Percentiles rank a stretch among this genome's conserved stretches.
Evolutionary conservation across 2,329 filamentous ascomycete species (phyloP).

Genomic region (Esteya vermicola): DNA sequence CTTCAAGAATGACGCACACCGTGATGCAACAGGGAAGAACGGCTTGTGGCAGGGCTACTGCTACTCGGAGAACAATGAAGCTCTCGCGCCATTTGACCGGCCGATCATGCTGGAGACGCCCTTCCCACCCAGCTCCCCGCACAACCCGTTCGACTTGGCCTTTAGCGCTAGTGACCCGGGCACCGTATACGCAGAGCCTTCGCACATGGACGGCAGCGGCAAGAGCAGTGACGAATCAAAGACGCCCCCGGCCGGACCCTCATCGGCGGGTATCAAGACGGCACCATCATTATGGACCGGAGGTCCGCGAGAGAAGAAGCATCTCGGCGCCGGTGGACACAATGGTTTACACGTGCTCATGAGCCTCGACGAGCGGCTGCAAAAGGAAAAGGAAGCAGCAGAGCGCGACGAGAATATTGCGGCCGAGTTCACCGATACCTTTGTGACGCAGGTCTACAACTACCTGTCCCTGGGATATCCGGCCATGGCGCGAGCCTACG

Average conservation of each 20-base stretch:
- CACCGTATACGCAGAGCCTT: slow-evolving; percentile 26
- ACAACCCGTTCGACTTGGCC: slow-evolving; percentile 27
- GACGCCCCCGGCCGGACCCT: slow-evolving; percentile 8
- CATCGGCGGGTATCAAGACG: slow-evolving; percentile 6
- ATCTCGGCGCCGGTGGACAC: no score
- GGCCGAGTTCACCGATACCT: slow-evolving; percentile 64
- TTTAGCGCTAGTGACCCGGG: slow-evolving; percentile 16
- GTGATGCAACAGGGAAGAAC: slow-evolving; percentile 40
- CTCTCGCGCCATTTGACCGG: slow-evolving; percentile 28
- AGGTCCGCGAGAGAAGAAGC: no score
- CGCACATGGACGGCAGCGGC: background rate
- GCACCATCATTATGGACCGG: no score
- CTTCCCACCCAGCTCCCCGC: slow-evolving; percentile 23
- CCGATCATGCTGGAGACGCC: slow-evolving; percentile 38
- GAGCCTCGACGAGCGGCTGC: slow-evolving; percentile 35
- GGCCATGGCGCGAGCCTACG: slow-evolving; percentile 66
- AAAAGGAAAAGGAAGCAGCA: slow-evolving; percentile 32
- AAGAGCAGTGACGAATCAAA: no score
- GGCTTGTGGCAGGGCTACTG: slow-evolving; percentile 73
- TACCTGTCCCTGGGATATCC: slow-evolving; percentile 91
- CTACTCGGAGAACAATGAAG: slow-evolving; percentile 23
- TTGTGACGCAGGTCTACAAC: slow-evolving; percentile 94
- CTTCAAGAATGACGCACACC: slow-evolving; percentile 30
- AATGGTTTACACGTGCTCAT: slow-evolving; percentile 27
- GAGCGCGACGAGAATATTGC: slow-evolving; percentile 39